Evolutionary conservation across 192 early-diverging fungal species (phyloP).

Genomic region (Backusella australiensis): DNA sequence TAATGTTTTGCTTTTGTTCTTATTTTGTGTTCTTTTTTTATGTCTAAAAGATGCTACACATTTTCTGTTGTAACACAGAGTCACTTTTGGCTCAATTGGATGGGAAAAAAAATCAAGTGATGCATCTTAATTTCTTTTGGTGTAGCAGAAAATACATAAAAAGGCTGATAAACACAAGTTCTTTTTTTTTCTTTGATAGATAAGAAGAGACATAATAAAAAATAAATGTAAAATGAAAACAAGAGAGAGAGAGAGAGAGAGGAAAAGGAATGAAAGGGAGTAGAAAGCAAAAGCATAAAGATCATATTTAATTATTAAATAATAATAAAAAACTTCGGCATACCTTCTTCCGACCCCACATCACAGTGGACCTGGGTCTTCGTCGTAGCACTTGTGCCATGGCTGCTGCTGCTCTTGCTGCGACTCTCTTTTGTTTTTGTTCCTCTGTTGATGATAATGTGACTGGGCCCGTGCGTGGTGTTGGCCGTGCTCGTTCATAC

Average conservation of each 20-base stretch:
- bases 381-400: constrained; percentile 16
- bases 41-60: not conserved
- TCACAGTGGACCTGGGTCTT: constrained; percentile 19
- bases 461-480: constrained; percentile 18
- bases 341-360: constrained; percentile 26
- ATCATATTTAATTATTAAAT: not conserved
- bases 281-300: not conserved
- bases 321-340: constrained; percentile 9
- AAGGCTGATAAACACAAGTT: not conserved
- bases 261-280: not conserved
- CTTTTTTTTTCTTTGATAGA: not conserved
- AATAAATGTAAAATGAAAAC: constrained; percentile 4
- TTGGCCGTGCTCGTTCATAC: constrained; percentile 13
- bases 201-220: not conserved
- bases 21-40: not conserved
- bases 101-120: constrained; percentile 8
- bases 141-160: not conserved
- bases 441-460: constrained; percentile 13
- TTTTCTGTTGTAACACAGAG: not conserved
- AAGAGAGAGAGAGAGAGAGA: not conserved
- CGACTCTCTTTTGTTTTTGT: constrained; percentile 11
- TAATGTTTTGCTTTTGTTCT: not conserved
- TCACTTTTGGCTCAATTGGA: constrained; percentile 2
- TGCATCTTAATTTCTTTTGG: constrained; percentile 6
- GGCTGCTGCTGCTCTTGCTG: constrained; percentile 16